Evolutionary conservation across 2,329 filamentous ascomycete species (phyloP).

Genomic region (Fusarium pseudograminearum): DNA sequence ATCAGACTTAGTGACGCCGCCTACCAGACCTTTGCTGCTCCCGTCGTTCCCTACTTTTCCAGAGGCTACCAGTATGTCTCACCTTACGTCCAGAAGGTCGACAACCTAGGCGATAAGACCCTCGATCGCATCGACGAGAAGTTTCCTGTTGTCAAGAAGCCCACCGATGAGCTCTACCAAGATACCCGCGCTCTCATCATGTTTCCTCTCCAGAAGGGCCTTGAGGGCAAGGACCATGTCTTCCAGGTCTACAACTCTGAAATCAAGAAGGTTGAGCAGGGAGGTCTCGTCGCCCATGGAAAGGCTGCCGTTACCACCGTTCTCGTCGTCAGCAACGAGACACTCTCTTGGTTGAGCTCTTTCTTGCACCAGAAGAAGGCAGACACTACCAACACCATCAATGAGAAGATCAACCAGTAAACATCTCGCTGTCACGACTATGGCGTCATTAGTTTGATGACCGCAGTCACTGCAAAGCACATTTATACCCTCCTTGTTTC

Average conservation of each 20-base stretch:
- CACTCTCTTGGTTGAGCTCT: constrained; percentile 69
- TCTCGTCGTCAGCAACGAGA: constrained; percentile 74
- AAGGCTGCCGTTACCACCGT: constrained; percentile 78
- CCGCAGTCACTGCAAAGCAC: constrained; percentile 19
- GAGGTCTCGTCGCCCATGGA: constrained; percentile 73
- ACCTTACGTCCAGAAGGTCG: constrained; percentile 86
- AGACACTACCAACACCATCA: constrained; percentile 66
- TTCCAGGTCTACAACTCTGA: constrained; percentile 68
- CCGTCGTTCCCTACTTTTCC: constrained; percentile 76
- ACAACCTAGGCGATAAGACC: constrained; percentile 79
- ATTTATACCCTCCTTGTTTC: constrained; percentile 44
- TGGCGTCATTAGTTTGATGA: constrained; percentile 26
- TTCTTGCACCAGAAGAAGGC: constrained; percentile 72
- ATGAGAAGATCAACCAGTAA: constrained; percentile 65
- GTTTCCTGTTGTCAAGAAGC: constrained; percentile 81
- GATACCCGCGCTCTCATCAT: constrained; percentile 72
- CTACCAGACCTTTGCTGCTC: constrained; percentile 81
- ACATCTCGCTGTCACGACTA: not conserved
- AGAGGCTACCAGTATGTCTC: constrained; percentile 85
- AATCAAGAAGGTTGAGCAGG: constrained; percentile 72
- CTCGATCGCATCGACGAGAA: constrained; percentile 75
- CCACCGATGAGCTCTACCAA: constrained; percentile 75
- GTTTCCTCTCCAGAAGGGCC: constrained; percentile 71
- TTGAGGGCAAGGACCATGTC: constrained; percentile 72
- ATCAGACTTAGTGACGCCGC: constrained; percentile 79